A percentile compares a stretch with the other conserved stretches of the same genome.
These are phyloP conservation scores for Mycena haematopus DNA, from an alignment of 768 basidiomycete genomes.

Conservation along the genomic window DNA sequence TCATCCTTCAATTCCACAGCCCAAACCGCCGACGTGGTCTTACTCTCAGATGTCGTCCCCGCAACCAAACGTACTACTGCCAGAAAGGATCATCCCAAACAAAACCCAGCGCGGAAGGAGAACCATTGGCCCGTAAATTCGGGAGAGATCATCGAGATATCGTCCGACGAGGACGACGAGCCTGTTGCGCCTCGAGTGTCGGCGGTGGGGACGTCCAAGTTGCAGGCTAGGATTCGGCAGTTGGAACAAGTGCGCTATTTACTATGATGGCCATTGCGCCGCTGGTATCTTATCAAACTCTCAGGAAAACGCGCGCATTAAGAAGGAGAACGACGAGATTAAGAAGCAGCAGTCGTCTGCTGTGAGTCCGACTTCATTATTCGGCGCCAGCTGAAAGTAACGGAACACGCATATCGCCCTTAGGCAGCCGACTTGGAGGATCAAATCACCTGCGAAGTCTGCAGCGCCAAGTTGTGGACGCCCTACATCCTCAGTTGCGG, in stretches of 20 bases:
- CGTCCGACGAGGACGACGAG: slow-evolving; percentile 25
- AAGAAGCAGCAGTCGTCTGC: slow-evolving; percentile 8
- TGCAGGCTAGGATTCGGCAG: slow-evolving; percentile 16
- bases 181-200: background rate
- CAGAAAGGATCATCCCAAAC: slow-evolving; percentile 13
- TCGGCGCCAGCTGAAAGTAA: background rate
- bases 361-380: background rate
- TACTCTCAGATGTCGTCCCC: background rate
- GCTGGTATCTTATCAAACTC: background rate
- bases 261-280: no score
- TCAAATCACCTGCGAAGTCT: slow-evolving; percentile 25
- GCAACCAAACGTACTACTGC: slow-evolving; percentile 1
- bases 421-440: slow-evolving; percentile 24
- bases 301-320: slow-evolving; percentile 24
- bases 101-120: slow-evolving; percentile 22
- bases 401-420: background rate
- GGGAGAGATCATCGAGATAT: slow-evolving; percentile 27
- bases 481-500: slow-evolving; percentile 22
- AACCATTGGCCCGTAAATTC: slow-evolving; percentile 13
- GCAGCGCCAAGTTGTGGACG: slow-evolving; percentile 26
- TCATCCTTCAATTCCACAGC: slow-evolving; percentile 6
- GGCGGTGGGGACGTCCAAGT: slow-evolving; percentile 10
- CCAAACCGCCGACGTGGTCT: slow-evolving; percentile 3
- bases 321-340: slow-evolving; percentile 22
- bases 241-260: slow-evolving; percentile 11